These are phyloP conservation scores for Trichoderma aggressivum DNA, from an alignment of 2,329 filamentous ascomycete species.

Conservation along the genomic window DNA sequence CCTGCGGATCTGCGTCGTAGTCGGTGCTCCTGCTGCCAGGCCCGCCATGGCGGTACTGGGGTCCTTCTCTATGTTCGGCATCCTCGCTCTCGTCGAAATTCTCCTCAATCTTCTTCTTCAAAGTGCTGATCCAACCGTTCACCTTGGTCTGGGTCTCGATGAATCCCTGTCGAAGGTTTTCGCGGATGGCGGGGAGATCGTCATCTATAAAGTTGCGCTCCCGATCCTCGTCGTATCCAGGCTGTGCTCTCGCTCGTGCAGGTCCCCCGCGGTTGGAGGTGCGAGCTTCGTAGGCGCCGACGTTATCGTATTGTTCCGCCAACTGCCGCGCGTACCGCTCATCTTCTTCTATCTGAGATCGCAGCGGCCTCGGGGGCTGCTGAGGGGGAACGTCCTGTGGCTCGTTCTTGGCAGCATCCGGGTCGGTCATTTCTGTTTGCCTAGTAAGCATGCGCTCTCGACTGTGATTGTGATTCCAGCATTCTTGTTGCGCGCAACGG, in stretches of 20 bases:
- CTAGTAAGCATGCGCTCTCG: constrained; percentile 10
- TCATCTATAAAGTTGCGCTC: constrained; percentile 95
- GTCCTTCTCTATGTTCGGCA: constrained; percentile 28
- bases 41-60: constrained; percentile 52
- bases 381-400: constrained; percentile 61
- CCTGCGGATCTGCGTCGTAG: constrained; percentile 91
- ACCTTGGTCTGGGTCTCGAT: constrained; percentile 89
- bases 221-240: constrained; percentile 38
- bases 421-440: constrained; percentile 69
- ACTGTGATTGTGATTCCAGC: constrained; percentile 13
- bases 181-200: constrained; percentile 86
- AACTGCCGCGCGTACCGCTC: constrained; percentile 90
- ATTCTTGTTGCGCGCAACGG: neutral
- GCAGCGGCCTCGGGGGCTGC: constrained; percentile 74
- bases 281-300: constrained; percentile 55
- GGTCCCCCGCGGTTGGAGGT: constrained; percentile 44
- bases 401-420: constrained; percentile 59
- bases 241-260: constrained; percentile 36
- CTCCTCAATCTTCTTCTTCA: constrained; percentile 92
- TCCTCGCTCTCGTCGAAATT: constrained; percentile 71
- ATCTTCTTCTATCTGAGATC: constrained; percentile 81
- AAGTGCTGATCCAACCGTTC: constrained; percentile 84
- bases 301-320: constrained; percentile 80
- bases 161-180: constrained; percentile 93
- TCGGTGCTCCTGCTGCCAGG: constrained; percentile 73